A percentile compares a stretch with the other conserved stretches of the same genome.
phyloP scores from a whole-genome alignment of 768 basidiomycete species.

The Rhodosporidiobolus sp. region DNA sequence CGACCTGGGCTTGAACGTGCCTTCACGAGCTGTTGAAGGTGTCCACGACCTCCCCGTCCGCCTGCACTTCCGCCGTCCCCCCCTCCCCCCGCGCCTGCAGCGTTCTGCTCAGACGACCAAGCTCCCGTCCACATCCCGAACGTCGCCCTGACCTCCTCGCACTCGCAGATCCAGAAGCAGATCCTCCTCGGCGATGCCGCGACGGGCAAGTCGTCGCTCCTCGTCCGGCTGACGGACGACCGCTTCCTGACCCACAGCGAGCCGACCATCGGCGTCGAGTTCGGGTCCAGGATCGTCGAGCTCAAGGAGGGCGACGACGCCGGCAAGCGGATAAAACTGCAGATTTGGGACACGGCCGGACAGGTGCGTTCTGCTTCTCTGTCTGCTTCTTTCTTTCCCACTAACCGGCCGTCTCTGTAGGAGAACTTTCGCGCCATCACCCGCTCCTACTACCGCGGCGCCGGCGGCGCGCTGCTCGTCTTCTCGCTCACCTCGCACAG shows the following conservation, averaged over 20 bases:
- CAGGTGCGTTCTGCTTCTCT: constrained; percentile 73
- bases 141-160: too few relatives aligned
- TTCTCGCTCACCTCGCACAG: constrained; percentile 59
- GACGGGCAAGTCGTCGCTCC: constrained; percentile 26
- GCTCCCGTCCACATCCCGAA: too few relatives aligned
- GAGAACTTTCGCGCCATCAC: constrained; percentile 42
- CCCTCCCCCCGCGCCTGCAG: too few relatives aligned
- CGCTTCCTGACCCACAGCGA: constrained; percentile 33
- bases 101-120: too few relatives aligned
- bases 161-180: constrained; percentile 41
- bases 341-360: constrained; percentile 99
- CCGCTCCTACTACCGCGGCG: constrained; percentile 82
- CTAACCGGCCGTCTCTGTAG: neutral
- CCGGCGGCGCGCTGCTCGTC: constrained; percentile 54
- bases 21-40: too few relatives aligned
- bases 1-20: too few relatives aligned
- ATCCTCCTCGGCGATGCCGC: constrained; percentile 38
- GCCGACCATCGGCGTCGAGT: constrained; percentile 82
- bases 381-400: constrained; percentile 12
- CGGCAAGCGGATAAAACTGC: constrained; percentile 30
- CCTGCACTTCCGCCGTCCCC: too few relatives aligned
- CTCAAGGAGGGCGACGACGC: constrained; percentile 52
- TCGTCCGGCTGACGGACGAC: constrained; percentile 37
- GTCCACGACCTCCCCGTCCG: too few relatives aligned
- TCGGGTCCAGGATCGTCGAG: constrained; percentile 83